Percentiles rank a stretch among this genome's conserved stretches.
phyloP scores from a whole-genome alignment of 2,329 filamentous ascomycete genomes.

The Aspergillus intermedius region DNA sequence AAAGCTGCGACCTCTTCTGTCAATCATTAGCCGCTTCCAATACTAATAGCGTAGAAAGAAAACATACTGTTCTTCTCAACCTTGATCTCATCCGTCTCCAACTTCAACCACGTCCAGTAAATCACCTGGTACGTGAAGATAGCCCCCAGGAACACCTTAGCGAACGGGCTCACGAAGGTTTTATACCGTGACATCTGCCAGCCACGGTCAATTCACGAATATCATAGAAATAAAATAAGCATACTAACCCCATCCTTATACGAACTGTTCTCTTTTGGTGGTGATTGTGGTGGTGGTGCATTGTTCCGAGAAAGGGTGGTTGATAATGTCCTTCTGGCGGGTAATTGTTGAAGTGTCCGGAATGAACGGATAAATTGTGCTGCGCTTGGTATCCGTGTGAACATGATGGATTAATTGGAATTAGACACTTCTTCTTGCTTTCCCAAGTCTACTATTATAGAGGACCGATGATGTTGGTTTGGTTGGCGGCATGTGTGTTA shows the following conservation, averaged over 20 bases:
- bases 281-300: constrained; percentile 5
- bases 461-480: too few species aligned
- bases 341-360: too few species aligned
- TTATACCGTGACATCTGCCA: constrained; percentile 35
- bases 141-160: constrained; percentile 44
- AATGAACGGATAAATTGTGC: too few species aligned
- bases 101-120: constrained; percentile 43
- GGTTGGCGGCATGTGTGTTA: too few species aligned
- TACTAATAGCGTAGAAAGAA: background rate
- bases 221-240: too few species aligned
- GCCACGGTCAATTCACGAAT: too few species aligned
- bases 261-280: constrained; percentile 26
- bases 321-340: constrained; percentile 9
- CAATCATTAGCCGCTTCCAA: constrained; percentile 1
- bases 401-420: too few species aligned
- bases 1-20: constrained; percentile 29
- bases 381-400: too few species aligned
- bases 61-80: constrained; percentile 35
- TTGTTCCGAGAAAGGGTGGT: constrained; percentile 7
- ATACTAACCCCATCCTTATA: background rate
- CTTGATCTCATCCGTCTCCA: constrained; percentile 42
- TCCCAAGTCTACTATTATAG: too few species aligned
- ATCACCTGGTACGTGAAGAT: constrained; percentile 45
- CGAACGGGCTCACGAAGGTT: constrained; percentile 37
- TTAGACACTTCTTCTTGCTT: too few species aligned